phyloP scores from a whole-genome alignment of 2,329 filamentous ascomycete species.

The Fusarium falciforme region DNA sequence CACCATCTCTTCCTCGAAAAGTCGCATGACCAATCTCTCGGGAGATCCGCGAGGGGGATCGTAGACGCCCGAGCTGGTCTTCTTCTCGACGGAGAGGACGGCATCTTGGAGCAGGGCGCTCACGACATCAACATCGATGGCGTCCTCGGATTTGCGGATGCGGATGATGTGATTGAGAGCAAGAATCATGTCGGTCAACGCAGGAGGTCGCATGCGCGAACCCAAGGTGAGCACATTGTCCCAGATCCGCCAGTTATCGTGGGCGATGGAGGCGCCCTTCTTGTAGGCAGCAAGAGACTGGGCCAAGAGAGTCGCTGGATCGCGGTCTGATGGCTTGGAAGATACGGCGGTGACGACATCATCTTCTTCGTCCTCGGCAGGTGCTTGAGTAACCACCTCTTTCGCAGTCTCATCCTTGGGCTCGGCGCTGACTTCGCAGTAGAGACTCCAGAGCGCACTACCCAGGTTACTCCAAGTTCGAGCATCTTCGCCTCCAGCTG shows the following conservation, averaged over 20 bases:
- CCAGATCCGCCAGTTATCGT: constrained; percentile 94
- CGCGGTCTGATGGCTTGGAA: constrained; percentile 45
- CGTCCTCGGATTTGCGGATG: constrained; percentile 81
- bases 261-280: constrained; percentile 83
- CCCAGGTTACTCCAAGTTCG: constrained; percentile 96
- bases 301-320: constrained; percentile 71
- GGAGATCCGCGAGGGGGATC: constrained; percentile 66
- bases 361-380: constrained; percentile 43
- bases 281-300: constrained; percentile 89
- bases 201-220: constrained; percentile 79
- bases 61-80: constrained; percentile 46
- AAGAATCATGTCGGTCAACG: constrained; percentile 79
- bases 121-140: constrained; percentile 80
- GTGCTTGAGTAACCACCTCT: constrained; percentile 32
- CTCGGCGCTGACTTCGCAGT: constrained; percentile 62
- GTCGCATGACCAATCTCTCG: constrained; percentile 71
- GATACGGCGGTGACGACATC: constrained; percentile 41
- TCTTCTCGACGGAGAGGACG: constrained; percentile 60
- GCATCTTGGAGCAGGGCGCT: constrained; percentile 78
- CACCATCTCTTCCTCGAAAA: constrained; percentile 80
- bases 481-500: constrained; percentile 85
- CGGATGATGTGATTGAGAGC: constrained; percentile 81
- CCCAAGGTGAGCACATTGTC: constrained; percentile 94
- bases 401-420: constrained; percentile 44
- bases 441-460: constrained; percentile 80